Evolutionary conservation across 441 rosid species (phyloP), one percentile per base, ranked within the genome.

Genomic region (Aleurites moluccanus): DNA sequence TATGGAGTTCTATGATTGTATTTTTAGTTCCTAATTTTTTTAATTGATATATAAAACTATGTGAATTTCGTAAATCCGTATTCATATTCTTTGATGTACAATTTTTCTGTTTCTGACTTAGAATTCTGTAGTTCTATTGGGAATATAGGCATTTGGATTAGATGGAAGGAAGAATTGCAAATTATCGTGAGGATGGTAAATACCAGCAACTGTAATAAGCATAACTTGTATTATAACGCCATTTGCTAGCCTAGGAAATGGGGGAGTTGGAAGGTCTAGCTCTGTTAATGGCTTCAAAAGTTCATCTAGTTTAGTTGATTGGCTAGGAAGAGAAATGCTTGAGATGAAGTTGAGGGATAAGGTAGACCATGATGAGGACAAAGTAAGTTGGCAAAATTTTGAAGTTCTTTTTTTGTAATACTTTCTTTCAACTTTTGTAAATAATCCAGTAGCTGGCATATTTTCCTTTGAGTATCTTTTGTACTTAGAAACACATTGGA

Each of bases 231-330:
- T 66, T 16, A 64, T 35, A 55, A 94, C 92, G 98, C 89, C 98
- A 56, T 92, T 94, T 76, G 93, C 96, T 73, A 88, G 91, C 85
- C 75, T 89, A 66, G 97, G 99, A 52, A 89, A 92, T 80, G 97
- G 98, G 69, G 96, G 96, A 63, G 97, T 91, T 70, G 99, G 99
- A 79, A 94, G 92, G 81, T 94, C 98, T 55, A 92, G 96, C 85
- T 88, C 97, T 30, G 85, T 82, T 77, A 92, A 92, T 83, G 96
- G 88, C 55, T 86, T 87, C 80, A 92, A 91, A 81, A 83, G 85
- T 78, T 91, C 97, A 28, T 92, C 98, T n/a, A 89, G 94, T 85
- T 94, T 97, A 1, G 90, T 94, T 45, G 99, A 94, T 78, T 92
- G 97, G 97, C 88, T 94, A 69, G 95, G 97, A 27, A 90, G 97